Evolutionary conservation across 345 rosid species (phyloP).

Genomic region (Euphorbia lathyris): DNA sequence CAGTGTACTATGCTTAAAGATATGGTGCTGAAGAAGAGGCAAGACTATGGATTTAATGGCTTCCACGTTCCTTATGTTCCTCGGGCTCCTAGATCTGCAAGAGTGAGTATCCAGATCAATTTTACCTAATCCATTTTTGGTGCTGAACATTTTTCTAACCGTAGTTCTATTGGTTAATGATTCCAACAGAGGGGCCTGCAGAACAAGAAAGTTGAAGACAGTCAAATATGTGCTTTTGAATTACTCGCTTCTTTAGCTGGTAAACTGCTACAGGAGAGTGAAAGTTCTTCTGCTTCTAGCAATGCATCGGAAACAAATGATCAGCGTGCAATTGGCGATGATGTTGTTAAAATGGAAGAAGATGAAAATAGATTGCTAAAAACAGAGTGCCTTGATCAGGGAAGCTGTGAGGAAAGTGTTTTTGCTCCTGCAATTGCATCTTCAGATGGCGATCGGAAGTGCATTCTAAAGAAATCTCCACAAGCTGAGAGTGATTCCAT

Average conservation of each 20-base stretch:
- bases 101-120: constrained; percentile 41
- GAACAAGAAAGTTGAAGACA: constrained; percentile 41
- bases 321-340: constrained; percentile 35
- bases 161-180: constrained; percentile 17
- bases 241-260: constrained; percentile 90
- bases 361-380: constrained; percentile 38
- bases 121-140: constrained; percentile 10
- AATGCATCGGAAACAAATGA: constrained; percentile 58
- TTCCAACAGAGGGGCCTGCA: constrained; percentile 49
- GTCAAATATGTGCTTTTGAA: constrained; percentile 65
- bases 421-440: constrained; percentile 27
- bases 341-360: constrained; percentile 36
- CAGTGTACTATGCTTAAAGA: constrained; percentile 34
- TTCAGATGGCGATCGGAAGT: constrained; percentile 26
- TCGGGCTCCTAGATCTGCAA: constrained; percentile 70
- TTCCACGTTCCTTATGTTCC: constrained; percentile 63
- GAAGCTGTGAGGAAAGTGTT: constrained; percentile 39
- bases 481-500: constrained; percentile 33
- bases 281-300: constrained; percentile 71
- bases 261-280: constrained; percentile 74
- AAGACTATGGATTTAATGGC: constrained; percentile 48
- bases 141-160: constrained; percentile 22
- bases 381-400: constrained; percentile 42
- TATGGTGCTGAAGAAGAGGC: constrained; percentile 79
- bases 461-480: constrained; percentile 26